Evolutionary conservation across 2,329 filamentous ascomycete genomes (phyloP), one percentile per base, ranked within the genome.

Genomic region (Rugonectria rugulosa): DNA sequence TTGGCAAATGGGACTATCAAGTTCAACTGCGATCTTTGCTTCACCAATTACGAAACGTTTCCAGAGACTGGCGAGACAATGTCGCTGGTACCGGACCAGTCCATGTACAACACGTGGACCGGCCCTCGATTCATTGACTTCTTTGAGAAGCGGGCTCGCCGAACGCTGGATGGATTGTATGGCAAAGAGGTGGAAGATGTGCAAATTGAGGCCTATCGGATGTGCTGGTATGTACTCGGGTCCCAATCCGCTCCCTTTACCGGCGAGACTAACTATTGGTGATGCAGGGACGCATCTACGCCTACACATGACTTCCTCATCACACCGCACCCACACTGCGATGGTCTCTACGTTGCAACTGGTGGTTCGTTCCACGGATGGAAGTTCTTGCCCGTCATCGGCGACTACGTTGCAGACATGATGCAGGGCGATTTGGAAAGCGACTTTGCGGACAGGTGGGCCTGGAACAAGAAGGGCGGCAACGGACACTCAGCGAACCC

Each of bases 301-400:
- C 83, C 84, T 1, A 83, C 80, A 8, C 84, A 88, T 68, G 84
- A 88, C 65, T 86, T 85, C 63, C 74, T 88, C 48, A 81, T 88
- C 62, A 79, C 79, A 7, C 79, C 83, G 3, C 76, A 84, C 57
- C 70, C 76, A 6, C 71, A 77, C 62, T 84, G 59, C 55, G 63
- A 67, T 32, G 83, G 83, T 55, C 70, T 89, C 12, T 87, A 81
- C 68, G 68, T 89, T 20, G 86, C 85, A 1, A 82, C 81, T 0
- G 85, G 83, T 11, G 86, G 86, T 2, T 87, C 84, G 11, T 86
- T 88, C 59, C 86, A 88, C 66, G 81, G 81, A 24, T 88, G 82
- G 79, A 88, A 88, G 68, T 87, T 88, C 65, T 73, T 88, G 21
- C 85, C 85, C 1, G 81, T 81, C 20, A 81, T 87, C 59, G 85